A percentile compares a stretch with the other conserved stretches of the same genome.
Conservation (phyloP, 257 asterid species). For the Penstemon barbatus region DNA sequence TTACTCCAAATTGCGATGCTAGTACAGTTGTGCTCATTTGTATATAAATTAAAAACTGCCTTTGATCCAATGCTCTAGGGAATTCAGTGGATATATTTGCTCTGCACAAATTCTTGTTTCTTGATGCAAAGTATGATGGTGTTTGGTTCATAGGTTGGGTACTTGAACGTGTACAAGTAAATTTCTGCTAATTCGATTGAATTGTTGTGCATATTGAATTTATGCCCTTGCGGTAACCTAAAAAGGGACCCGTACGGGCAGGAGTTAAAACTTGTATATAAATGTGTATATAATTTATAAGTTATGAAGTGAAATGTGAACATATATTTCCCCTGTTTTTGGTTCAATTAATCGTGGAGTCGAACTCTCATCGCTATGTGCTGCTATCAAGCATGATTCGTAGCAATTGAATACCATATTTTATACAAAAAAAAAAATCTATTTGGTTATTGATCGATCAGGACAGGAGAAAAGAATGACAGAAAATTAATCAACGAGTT, state of each 20-base stretch:
- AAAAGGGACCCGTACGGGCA: neutral
- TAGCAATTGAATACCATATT: no score
- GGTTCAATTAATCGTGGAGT: no score
- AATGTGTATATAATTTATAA: slow-evolving; percentile 1
- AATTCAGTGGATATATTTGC: neutral
- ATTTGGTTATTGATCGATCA: no score
- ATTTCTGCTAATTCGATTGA: slow-evolving; percentile 19
- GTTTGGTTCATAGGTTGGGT: neutral
- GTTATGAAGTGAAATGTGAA: neutral
- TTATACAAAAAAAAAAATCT: no score
- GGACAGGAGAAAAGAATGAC: no score
- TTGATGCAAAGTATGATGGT: neutral
- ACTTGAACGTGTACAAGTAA: neutral
- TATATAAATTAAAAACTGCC: slow-evolving; percentile 1
- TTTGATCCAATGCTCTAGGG: neutral
- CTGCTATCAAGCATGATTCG: no score
- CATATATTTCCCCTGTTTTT: neutral
- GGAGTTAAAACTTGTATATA: slow-evolving; percentile 17
- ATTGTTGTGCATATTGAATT: slow-evolving; percentile 21
- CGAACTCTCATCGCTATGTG: no score
- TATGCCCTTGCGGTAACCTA: neutral
- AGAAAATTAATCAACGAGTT: no score
- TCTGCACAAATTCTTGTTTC: neutral
- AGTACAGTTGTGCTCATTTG: slow-evolving; percentile 4
- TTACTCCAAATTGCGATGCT: slow-evolving; percentile 52